Evolutionary conservation across 805 yeast genomes (phyloP).

Genomic region (Hanseniaspora jakobsenii): DNA sequence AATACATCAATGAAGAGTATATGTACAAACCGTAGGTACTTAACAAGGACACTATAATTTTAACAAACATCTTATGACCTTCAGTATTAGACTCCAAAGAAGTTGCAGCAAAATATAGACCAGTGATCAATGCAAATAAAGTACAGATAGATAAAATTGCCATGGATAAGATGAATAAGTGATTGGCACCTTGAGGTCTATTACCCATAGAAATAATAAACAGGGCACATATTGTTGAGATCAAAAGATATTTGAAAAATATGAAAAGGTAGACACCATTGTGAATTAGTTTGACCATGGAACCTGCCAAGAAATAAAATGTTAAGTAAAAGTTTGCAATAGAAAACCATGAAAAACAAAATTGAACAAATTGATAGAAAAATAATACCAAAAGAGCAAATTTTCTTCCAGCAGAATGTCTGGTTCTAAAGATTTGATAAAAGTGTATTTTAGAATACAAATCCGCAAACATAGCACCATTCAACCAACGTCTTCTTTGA

Average conservation of each 20-base stretch:
- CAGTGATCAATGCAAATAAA: constrained; percentile 66
- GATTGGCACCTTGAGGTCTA: constrained; percentile 91
- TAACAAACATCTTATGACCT: constrained; percentile 45
- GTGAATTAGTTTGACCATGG: constrained; percentile 46
- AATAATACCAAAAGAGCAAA: constrained; percentile 76
- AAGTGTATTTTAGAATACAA: constrained; percentile 77
- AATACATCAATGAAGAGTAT: constrained; percentile 66
- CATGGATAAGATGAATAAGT: constrained; percentile 61
- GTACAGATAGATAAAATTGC: constrained; percentile 67
- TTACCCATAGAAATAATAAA: constrained; percentile 92
- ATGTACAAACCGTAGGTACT: constrained; percentile 88
- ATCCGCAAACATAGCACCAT: constrained; percentile 96
- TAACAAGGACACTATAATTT: constrained; percentile 69
- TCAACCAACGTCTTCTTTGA: constrained; percentile 96
- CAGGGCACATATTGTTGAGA: constrained; percentile 74
- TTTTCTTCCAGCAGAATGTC: constrained; percentile 72
- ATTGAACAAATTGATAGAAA: constrained; percentile 67
- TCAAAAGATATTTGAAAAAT: constrained; percentile 71
- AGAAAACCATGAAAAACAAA: constrained; percentile 83
- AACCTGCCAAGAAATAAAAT: constrained; percentile 84
- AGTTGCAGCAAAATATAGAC: constrained; percentile 61
- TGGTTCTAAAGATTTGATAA: constrained; percentile 77
- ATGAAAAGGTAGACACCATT: constrained; percentile 74
- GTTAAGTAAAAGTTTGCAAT: constrained; percentile 85
- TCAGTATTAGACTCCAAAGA: constrained; percentile 34